Conservation (phyloP, 2,329 filamentous ascomycete genomes). For the Ophiostoma ulmi region DNA sequence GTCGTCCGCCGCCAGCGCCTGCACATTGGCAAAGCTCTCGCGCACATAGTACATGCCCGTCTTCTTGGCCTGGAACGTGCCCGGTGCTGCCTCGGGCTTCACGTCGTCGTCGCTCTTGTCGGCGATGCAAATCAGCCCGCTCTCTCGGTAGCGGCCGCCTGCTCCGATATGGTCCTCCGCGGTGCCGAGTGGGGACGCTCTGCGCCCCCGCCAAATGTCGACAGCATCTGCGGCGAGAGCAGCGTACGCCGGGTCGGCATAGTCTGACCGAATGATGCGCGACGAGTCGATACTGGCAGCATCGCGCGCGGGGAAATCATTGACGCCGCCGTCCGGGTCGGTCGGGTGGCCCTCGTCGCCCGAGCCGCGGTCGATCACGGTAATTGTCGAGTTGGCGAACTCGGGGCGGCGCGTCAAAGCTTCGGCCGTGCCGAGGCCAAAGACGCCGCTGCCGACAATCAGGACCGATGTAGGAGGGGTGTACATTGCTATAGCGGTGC, state of each 20-base stretch:
- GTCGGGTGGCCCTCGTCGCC: neutral
- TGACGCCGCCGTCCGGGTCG: slow-evolving; percentile 24
- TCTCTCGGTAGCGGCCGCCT: slow-evolving; percentile 64
- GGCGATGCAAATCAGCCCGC: slow-evolving; percentile 61
- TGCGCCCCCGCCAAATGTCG: slow-evolving; percentile 54
- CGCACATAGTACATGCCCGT: slow-evolving; percentile 55
- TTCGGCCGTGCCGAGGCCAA: slow-evolving; percentile 59
- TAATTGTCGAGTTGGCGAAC: slow-evolving; percentile 52
- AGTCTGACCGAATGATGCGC: slow-evolving; percentile 67
- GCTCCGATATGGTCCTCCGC: slow-evolving; percentile 51
- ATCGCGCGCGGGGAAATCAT: slow-evolving; percentile 56
- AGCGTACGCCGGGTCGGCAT: slow-evolving; percentile 73
- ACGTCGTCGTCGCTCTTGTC: slow-evolving; percentile 33
- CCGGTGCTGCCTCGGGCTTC: neutral
- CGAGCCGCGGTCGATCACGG: slow-evolving; percentile 53
- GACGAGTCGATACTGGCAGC: slow-evolving; percentile 58
- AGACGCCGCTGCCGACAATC: slow-evolving; percentile 64
- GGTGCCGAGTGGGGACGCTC: slow-evolving; percentile 28
- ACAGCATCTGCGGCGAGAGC: slow-evolving; percentile 67
- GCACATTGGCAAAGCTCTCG: slow-evolving; percentile 58
- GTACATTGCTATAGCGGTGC: neutral
- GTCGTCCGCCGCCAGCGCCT: slow-evolving; percentile 42
- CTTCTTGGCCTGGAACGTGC: slow-evolving; percentile 29
- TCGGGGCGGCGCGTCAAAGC: slow-evolving; percentile 59
- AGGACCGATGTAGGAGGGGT: slow-evolving; percentile 49